Percentiles rank a stretch among this genome's conserved stretches.
Conservation (phyloP, 176 grass and related monocot genomes). For the Neostapfia colusana region DNA sequence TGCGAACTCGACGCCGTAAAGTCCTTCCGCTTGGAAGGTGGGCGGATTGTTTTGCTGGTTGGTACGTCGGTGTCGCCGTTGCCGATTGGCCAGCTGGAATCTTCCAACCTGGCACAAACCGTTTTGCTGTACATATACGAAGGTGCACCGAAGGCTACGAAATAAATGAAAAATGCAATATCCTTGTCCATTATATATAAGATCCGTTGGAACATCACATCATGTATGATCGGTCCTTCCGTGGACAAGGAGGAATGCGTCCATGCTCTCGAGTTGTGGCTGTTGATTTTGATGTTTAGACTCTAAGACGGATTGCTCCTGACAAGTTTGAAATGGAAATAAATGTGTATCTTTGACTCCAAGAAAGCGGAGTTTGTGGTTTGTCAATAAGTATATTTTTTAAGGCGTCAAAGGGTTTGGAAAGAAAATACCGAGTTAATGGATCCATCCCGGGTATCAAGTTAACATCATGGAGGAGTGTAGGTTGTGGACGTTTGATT, state of each 20-base stretch:
- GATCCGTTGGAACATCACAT: conserved; percentile 1
- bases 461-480: not conserved
- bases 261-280: not conserved
- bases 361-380: not conserved
- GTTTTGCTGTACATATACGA: not conserved
- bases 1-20: conserved; percentile 24
- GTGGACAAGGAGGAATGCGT: not conserved
- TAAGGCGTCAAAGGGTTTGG: not conserved
- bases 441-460: not conserved
- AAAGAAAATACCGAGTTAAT: not conserved
- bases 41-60: conserved; percentile 31
- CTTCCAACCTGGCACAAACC: conserved; percentile 53
- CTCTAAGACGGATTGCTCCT: not conserved
- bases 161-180: not conserved
- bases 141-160: not conserved
- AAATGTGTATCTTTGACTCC: not conserved
- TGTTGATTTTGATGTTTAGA: not conserved
- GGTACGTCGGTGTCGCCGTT: conserved; percentile 20
- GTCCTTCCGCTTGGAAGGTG: conserved; percentile 16
- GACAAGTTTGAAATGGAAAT: not conserved
- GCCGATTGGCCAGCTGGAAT: conserved; percentile 31
- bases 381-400: not conserved
- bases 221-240: not conserved
- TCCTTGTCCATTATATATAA: not conserved
- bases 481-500: conserved; percentile 29